phyloP scores from a whole-genome alignment of 202 grass and related monocot species.

The Hordeum pubiflorum region DNA sequence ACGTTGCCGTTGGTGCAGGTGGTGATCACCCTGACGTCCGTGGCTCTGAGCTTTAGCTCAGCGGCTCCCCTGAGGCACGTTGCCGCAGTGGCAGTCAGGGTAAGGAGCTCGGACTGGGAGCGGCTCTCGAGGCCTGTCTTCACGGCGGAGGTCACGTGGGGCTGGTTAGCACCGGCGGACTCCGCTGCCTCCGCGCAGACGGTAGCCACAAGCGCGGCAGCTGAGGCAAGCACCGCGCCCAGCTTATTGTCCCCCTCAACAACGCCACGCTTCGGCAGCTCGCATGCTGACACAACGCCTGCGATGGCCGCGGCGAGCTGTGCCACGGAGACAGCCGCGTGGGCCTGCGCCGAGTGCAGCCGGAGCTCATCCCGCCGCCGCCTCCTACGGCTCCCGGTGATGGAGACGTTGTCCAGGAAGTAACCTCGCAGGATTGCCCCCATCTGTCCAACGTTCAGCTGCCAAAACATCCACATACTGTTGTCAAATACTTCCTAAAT shows the following conservation, averaged over 20 bases:
- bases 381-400: slow-evolving; percentile 35
- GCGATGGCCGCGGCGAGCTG: slow-evolving; percentile 74
- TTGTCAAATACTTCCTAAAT: neutral
- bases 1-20: neutral
- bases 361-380: slow-evolving; percentile 53
- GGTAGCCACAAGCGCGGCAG: slow-evolving; percentile 70
- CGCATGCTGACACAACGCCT: slow-evolving; percentile 44
- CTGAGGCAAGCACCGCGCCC: slow-evolving; percentile 55
- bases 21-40: slow-evolving; percentile 24
- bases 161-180: slow-evolving; percentile 36
- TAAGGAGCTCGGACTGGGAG: slow-evolving; percentile 53
- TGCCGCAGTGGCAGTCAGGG: slow-evolving; percentile 65
- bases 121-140: slow-evolving; percentile 45
- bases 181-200: slow-evolving; percentile 82
- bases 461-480: slow-evolving; percentile 8
- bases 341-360: slow-evolving; percentile 62
- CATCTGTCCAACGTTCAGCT: slow-evolving; percentile 45
- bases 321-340: slow-evolving; percentile 66
- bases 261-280: no score
- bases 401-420: slow-evolving; percentile 36
- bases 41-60: slow-evolving; percentile 53
- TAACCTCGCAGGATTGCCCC: slow-evolving; percentile 47
- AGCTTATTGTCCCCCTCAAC: slow-evolving; percentile 30
- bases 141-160: slow-evolving; percentile 44
- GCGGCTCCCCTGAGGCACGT: slow-evolving; percentile 83